Percentiles rank a stretch among this genome's conserved stretches.
phyloP scores from a whole-genome alignment of 495 filamentous ascomycete genomes.

The Neurospora pannonica region DNA sequence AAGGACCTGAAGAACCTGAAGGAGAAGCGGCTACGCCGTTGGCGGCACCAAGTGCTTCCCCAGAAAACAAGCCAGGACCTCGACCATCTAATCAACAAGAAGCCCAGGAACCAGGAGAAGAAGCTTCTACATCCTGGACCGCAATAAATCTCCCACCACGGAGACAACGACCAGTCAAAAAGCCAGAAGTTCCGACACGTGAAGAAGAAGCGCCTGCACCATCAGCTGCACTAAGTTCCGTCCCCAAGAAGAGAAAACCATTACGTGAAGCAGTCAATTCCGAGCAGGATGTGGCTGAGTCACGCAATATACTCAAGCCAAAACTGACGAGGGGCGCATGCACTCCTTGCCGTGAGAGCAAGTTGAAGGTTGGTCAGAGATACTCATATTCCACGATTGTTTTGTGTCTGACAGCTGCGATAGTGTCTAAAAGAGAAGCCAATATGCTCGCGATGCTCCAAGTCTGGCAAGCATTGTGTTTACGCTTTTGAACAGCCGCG shows the following conservation, averaged over 20 bases:
- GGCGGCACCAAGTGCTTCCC: not conserved
- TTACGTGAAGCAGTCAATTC: not conserved
- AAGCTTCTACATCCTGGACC: not conserved
- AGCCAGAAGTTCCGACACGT: not conserved
- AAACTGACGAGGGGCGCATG: not conserved
- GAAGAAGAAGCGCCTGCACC: not conserved
- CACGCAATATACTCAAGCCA: not conserved
- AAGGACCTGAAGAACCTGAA: not conserved
- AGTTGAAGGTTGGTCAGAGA: not conserved
- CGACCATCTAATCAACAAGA: not conserved
- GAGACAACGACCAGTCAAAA: not conserved
- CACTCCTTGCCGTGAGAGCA: not conserved
- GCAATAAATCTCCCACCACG: not conserved
- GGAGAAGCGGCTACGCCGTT: not conserved
- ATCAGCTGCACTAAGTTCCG: not conserved
- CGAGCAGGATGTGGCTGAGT: not conserved
- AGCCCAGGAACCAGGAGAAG: not conserved
- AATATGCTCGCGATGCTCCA: not conserved
- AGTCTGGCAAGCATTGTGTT: not conserved
- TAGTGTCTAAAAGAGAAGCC: not conserved
- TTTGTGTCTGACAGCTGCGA: not conserved
- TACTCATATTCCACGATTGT: not conserved
- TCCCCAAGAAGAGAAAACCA: not conserved
- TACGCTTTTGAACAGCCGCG: not conserved
- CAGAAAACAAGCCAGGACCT: not conserved